phyloP scores from a whole-genome alignment of 2,329 filamentous ascomycete species.

The Penicillium glabrum region DNA sequence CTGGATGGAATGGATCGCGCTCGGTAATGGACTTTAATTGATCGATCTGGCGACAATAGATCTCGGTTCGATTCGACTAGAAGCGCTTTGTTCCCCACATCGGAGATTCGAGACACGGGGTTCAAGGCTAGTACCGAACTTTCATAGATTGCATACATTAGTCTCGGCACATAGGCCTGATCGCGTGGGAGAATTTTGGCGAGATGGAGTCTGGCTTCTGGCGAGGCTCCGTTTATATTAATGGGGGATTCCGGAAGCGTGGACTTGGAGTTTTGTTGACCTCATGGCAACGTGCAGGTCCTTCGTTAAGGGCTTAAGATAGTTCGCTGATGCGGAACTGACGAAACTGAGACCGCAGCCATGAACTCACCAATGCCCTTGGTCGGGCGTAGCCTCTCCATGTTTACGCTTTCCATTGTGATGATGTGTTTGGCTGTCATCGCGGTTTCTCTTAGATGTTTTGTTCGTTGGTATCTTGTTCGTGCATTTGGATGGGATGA shows the following conservation, averaged over 20 bases:
- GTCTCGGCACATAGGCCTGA: neutral
- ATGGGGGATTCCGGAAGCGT: too few relatives aligned
- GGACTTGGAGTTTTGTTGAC: neutral
- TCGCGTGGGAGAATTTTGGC: neutral
- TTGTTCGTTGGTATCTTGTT: slow-evolving; percentile 22
- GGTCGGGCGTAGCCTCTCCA: slow-evolving; percentile 17
- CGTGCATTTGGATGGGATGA: slow-evolving; percentile 27
- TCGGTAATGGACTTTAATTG: neutral
- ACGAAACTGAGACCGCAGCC: neutral
- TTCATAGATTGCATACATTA: neutral
- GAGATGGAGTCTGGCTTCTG: neutral
- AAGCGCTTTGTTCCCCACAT: neutral
- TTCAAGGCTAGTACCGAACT: neutral
- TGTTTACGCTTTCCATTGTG: slow-evolving; percentile 17
- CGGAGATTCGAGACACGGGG: neutral
- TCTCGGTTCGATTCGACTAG: neutral
- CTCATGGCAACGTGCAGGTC: neutral
- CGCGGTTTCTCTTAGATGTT: slow-evolving; percentile 20
- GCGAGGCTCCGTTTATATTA: neutral
- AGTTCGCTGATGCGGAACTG: neutral
- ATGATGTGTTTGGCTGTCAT: slow-evolving; percentile 20
- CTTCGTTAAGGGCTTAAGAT: neutral
- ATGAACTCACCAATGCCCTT: slow-evolving; percentile 17
- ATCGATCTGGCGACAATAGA: neutral
- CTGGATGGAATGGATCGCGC: neutral